Base-by-base conservation (phyloP, 139 green algal genomes). In the Mesotaenium endlicherianum region DNA sequence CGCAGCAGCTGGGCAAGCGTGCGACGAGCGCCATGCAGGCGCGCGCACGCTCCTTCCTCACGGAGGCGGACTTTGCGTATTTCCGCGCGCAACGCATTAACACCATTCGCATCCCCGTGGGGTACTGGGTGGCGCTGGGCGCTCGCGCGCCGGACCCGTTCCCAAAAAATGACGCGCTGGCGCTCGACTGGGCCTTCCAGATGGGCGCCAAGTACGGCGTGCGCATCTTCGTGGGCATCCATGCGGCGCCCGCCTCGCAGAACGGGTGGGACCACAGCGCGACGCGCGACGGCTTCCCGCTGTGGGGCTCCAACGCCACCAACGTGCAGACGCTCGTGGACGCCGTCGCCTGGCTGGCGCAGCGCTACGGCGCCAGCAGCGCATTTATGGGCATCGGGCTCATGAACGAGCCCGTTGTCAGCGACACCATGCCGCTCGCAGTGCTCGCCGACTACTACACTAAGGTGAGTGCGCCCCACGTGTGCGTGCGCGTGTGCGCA, bases 381-480 rank as follows among this genome's bases (percentile, higher is more conserved):
- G 70, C 70, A 36, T 77, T 49, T 16, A 34, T 77, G 20, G 70
- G 70, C 42, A 77, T 77, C 16, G 70, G 70, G 42, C 38, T 77
- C 3, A 38, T 77, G 42, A 77, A 77, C 42, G 70, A 77, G 42
- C 70, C 70, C 14, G 16, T 16, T 14, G 49, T n/a, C 30, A 72
- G 55, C 67, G 30, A 31, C 30, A 31, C n/a, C 14, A 31, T 75
- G 67, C 67, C 67, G 30, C 67, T 75, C 6, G 30, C 36, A 30
- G 42, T 45, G 67, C 67, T 75, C 36, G 36, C 36, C 55, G 36
- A 3, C 20, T 39, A 26, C 14, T 68, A 68, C 14, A 2, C 34
- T n/a, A 68, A 68, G 55, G 55, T 68, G 20, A 0, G 55, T 0
- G 55, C n/a, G n/a, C n/a, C n/a, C n/a, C n/a, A n/a, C 36, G 55